A percentile compares a stretch with the other conserved stretches of the same genome.
phyloP scores from a whole-genome alignment of 2,329 filamentous ascomycete genomes.

The Parafenestella ontariensis region DNA sequence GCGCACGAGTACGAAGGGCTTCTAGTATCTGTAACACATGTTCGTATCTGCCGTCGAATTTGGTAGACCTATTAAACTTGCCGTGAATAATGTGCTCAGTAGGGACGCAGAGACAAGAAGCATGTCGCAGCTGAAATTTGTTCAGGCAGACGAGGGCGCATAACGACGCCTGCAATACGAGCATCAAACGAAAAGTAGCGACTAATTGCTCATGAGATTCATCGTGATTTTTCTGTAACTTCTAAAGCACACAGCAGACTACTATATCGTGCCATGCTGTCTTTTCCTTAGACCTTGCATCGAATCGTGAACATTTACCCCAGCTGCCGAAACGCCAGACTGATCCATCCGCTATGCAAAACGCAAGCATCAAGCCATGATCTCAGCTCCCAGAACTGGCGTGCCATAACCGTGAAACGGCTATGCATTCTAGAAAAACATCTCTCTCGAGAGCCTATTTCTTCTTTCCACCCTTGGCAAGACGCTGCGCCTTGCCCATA shows the following conservation, averaged over 20 bases:
- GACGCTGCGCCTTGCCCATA: slow-evolving; percentile 54
- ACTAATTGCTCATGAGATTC: background rate
- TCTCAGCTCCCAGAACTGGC: slow-evolving; percentile 19
- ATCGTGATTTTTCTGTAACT: slow-evolving; percentile 8
- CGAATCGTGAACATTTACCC: slow-evolving; percentile 8
- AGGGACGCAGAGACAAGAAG: too few relatives aligned
- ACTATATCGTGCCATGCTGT: slow-evolving; percentile 1
- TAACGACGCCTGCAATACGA: background rate
- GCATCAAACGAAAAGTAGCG: background rate
- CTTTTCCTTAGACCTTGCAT: slow-evolving; percentile 14
- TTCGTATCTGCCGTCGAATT: slow-evolving; percentile 11
- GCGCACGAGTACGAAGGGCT: slow-evolving; percentile 16
- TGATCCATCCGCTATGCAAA: slow-evolving; percentile 39
- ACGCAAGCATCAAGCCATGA: slow-evolving; percentile 9
- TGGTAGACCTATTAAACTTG: slow-evolving; percentile 4
- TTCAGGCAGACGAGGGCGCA: background rate
- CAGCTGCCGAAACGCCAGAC: slow-evolving; percentile 1
- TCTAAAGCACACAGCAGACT: slow-evolving; percentile 6
- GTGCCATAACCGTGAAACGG: background rate
- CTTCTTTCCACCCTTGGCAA: slow-evolving; percentile 50
- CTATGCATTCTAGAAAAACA: background rate
- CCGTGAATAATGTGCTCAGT: too few relatives aligned
- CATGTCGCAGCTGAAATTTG: background rate
- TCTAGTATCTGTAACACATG: slow-evolving; percentile 1
- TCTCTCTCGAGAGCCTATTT: slow-evolving; percentile 30